phyloP scores from a whole-genome alignment of 2,329 filamentous ascomycete species.

The Pseudocercospora eumusae region DNA sequence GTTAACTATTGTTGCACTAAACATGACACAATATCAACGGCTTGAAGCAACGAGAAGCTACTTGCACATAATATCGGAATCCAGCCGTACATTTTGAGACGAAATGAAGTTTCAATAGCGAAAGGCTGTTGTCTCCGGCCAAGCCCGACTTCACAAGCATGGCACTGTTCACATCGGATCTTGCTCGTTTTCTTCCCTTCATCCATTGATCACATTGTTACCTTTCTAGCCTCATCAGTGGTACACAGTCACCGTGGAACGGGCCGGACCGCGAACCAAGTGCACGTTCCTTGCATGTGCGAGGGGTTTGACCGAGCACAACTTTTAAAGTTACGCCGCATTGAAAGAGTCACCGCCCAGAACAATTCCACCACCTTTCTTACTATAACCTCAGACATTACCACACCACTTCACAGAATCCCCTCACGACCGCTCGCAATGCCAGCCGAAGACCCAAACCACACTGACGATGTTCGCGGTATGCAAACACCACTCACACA shows the following conservation, averaged over 20 bases:
- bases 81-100: background rate
- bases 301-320: background rate
- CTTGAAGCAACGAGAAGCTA: background rate
- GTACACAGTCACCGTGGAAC: background rate
- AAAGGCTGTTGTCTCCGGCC: background rate
- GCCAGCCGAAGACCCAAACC: slow-evolving; percentile 22
- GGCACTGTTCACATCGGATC: too few relatives aligned
- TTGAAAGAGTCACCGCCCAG: slow-evolving; percentile 5
- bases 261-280: background rate
- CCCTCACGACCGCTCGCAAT: slow-evolving; percentile 14
- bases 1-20: background rate
- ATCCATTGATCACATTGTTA: background rate
- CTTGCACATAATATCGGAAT: too few relatives aligned
- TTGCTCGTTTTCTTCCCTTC: too few relatives aligned
- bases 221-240: background rate
- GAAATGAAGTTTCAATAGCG: background rate
- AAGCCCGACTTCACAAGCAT: background rate
- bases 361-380: background rate
- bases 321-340: background rate
- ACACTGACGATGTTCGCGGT: slow-evolving; percentile 57
- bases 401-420: background rate
- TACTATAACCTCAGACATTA: background rate
- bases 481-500: slow-evolving; percentile 28
- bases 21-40: background rate
- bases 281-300: slow-evolving; percentile 7